Evolutionary conservation across 306 rosid genomes (phyloP), one percentile per base, ranked within the genome.

Genomic region (Vigna hirtella): DNA sequence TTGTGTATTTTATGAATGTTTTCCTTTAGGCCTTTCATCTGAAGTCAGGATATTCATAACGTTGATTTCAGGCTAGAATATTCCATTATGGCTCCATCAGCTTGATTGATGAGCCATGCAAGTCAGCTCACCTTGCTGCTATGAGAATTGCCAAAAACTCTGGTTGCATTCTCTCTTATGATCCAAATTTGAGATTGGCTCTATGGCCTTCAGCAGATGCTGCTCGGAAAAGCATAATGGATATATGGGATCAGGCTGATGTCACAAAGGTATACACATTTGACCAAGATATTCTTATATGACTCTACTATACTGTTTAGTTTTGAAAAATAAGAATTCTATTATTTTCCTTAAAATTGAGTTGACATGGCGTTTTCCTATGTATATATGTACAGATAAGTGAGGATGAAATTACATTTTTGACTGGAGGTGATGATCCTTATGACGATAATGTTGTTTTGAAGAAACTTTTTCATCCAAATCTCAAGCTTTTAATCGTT

Each of bases 11-110:
- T 49, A 48, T 30, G 51, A 66, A 20, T 55, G 42, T 34, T 52
- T 22, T 28, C 28, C 52, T 7, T 34, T 13, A 59, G 45, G 66
- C 24, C 48, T 38, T 15, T 59, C 18, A 16, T 61, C 18, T 28
- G 28, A 74, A 32, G 4, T 6, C 0, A 9, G 17, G 69, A 70
- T 70, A 30, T 64, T 59, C 9, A 17, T 56, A 74, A 84, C 45
- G 43, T 66, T 84, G 62, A 72, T 61, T 89, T 78, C 88, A 92
- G 96, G 97, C 94, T 28, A 80, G 67, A 62, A 87, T 92, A 48
- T 90, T 94, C 73, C 98, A 94, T 85, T 94, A 88, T 80, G 98
- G 98, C 72, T 94, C 98, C 57, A 94, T 94, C 77, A 94, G 97
- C 88, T 90, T 94, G 93, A 94, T 94, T 79, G 89, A 84, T 7